These are phyloP conservation scores for Pulicaria dysenterica DNA, from an alignment of 129 eudicot species.

Conservation along the genomic window DNA sequence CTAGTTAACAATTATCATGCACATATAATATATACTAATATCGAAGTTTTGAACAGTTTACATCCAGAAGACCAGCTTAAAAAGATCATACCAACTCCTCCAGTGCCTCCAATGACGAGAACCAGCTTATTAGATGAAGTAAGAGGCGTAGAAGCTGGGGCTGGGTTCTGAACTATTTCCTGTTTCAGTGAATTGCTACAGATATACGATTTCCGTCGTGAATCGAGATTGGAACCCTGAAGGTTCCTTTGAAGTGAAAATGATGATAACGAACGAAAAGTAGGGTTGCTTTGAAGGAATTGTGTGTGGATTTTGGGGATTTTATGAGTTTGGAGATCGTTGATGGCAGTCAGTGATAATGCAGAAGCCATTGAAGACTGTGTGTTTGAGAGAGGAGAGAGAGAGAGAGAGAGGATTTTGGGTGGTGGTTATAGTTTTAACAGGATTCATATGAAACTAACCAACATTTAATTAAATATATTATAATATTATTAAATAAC, in stretches of 20 bases:
- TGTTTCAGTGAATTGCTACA: slow-evolving; percentile 49
- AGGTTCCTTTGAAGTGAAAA: slow-evolving; percentile 23
- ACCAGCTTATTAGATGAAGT: slow-evolving; percentile 63
- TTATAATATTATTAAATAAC: not conserved
- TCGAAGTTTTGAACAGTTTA: not conserved
- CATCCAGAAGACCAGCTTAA: not conserved
- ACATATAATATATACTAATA: not conserved
- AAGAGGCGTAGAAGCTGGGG: slow-evolving; percentile 25
- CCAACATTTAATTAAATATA: no score
- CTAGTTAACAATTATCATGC: not conserved
- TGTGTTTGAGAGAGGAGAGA: no score
- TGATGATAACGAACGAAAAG: slow-evolving; percentile 22
- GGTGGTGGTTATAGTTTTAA: slow-evolving; percentile 32
- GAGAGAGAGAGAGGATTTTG: slow-evolving; percentile 7
- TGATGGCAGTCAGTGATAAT: slow-evolving; percentile 44
- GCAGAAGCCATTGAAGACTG: slow-evolving; percentile 54
- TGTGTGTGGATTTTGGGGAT: slow-evolving; percentile 28
- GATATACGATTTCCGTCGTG: slow-evolving; percentile 28
- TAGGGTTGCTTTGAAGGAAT: slow-evolving; percentile 24
- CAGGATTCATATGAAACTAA: no score
- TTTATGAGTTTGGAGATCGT: slow-evolving; percentile 21
- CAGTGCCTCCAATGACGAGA: slow-evolving; percentile 89
- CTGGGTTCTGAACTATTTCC: slow-evolving; percentile 42
- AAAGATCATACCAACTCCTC: slow-evolving; percentile 70
- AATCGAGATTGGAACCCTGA: slow-evolving; percentile 19